Percentiles rank a stretch among this genome's conserved stretches.
Conservation (phyloP, 2,329 filamentous ascomycete genomes). For the Amesomyces nigricolor region DNA sequence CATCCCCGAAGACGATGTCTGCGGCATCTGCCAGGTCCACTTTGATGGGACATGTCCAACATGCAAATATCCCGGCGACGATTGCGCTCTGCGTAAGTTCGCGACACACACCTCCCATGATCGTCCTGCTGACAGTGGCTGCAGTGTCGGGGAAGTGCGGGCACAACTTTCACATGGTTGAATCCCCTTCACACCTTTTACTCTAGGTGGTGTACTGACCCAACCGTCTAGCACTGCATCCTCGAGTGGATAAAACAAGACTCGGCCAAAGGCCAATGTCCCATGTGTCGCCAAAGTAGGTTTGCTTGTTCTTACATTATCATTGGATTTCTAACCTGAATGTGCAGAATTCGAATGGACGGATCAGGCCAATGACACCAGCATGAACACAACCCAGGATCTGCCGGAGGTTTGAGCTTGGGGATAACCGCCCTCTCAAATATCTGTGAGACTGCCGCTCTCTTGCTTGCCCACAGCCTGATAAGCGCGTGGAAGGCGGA, state of each 20-base stretch:
- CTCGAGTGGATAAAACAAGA: slow-evolving; percentile 95
- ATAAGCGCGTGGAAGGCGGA: no score
- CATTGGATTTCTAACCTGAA: not conserved
- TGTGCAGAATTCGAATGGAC: slow-evolving; percentile 33
- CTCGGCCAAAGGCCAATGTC: slow-evolving; percentile 85
- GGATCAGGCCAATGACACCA: slow-evolving; percentile 24
- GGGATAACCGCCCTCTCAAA: no score
- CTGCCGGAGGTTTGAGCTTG: not conserved
- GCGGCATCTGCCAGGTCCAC: slow-evolving; percentile 95
- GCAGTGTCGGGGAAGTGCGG: slow-evolving; percentile 92
- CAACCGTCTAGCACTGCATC: slow-evolving; percentile 72
- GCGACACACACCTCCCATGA: not conserved
- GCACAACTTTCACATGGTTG: slow-evolving; percentile 95
- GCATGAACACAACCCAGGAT: slow-evolving; percentile 14
- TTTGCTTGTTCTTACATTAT: slow-evolving; percentile 1
- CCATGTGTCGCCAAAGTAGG: slow-evolving; percentile 94
- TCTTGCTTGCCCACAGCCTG: no score
- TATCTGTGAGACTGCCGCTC: not conserved
- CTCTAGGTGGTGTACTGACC: not conserved
- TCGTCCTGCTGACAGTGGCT: slow-evolving; percentile 8
- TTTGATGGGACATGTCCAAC: slow-evolving; percentile 97
- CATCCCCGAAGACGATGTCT: slow-evolving; percentile 94
- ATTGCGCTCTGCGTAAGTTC: slow-evolving; percentile 80
- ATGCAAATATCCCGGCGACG: slow-evolving; percentile 96
- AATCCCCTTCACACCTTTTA: not conserved